Base-by-base conservation (phyloP, 108 stramenopile species). In the Conticribra guillardii region DNA sequence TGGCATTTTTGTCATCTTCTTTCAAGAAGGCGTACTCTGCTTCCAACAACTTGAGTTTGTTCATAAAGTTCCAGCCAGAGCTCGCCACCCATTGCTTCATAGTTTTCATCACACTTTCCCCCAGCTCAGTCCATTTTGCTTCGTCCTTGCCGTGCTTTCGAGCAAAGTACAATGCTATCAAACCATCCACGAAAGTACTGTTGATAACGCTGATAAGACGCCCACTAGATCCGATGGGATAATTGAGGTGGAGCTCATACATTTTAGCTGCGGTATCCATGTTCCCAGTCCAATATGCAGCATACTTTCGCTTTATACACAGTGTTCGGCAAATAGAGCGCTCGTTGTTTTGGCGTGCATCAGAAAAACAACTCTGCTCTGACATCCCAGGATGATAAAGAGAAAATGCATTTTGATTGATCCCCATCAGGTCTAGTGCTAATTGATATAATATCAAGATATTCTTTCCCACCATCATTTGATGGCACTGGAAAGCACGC, bases 21-120 rank as follows among this genome's bases (percentile, higher is more conserved):
- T 48, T 75, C n/a, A 69, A 34, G 45, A 79, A 80, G 31, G 67
- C 64, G 46, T 71, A 73, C 32, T 85, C 85, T 24, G 85, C 85
- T 32, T 85, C 73, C 47, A 85, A 53, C 8, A 85, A 76, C 30
- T 76, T 69, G 22, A 74, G 59, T 37, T 83, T 83, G 19, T 80
- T 80, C 3, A 64, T 18, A 44, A 83, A 85, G 55, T 85, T 85
- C 68, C 82, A 79, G 2, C 66, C 46, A n/a, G 67, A 79, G 55
- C 76, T 61, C 48, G 76, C 65, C 3, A 66, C 74, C 80, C 79
- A 85, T 57, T 49, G 41, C 30, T 72, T 61, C 53, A 76, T 67
- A 18, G 63, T 50, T 50, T 70, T 46, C 31, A 67, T 32, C 17
- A 51, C 16, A 23, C 54, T 24, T 54, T 72, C 34, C 9, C 59